A percentile compares a stretch with the other conserved stretches of the same genome.
phyloP scores from a whole-genome alignment of 106 monocot genomes.

The Platanthera zijinensis region DNA sequence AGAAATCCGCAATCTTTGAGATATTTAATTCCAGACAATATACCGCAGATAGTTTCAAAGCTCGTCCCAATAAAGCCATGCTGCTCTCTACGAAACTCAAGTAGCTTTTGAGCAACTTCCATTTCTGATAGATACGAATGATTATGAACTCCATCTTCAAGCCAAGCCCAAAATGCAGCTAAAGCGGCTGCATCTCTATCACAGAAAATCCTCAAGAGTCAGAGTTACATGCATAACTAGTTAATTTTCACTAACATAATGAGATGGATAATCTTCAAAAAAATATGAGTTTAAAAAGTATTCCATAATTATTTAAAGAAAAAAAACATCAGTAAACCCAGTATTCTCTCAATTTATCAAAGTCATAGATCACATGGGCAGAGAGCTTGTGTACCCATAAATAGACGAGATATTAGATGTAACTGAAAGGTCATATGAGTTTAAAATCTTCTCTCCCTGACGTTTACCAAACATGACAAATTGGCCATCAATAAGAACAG shows the following conservation, averaged over 20 bases:
- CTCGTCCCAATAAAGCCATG: slow-evolving; percentile 78
- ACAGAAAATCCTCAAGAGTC: slow-evolving; percentile 1
- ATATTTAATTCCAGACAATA: slow-evolving; percentile 7
- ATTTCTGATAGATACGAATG: slow-evolving; percentile 53
- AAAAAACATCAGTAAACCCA: not conserved
- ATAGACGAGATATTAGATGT: not conserved
- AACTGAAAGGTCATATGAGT: not conserved
- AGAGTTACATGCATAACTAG: slow-evolving; percentile 1
- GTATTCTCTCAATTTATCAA: not conserved
- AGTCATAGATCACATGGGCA: not conserved
- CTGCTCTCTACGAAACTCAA: slow-evolving; percentile 89
- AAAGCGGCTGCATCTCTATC: slow-evolving; percentile 92
- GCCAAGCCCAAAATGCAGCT: slow-evolving; percentile 89
- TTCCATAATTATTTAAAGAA: not conserved
- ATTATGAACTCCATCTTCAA: slow-evolving; percentile 62
- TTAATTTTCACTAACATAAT: not conserved
- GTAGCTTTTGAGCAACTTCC: slow-evolving; percentile 66
- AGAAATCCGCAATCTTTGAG: not conserved
- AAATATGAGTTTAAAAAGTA: not conserved
- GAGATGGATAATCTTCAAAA: not conserved
- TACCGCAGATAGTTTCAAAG: slow-evolving; percentile 98
- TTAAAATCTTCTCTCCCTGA: too few relatives aligned
- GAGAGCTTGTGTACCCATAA: not conserved
- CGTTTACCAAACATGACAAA: not conserved
- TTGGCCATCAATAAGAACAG: not conserved